Base-by-base conservation (phyloP, 805 yeast genomes). In the Candida parachauliodes region DNA sequence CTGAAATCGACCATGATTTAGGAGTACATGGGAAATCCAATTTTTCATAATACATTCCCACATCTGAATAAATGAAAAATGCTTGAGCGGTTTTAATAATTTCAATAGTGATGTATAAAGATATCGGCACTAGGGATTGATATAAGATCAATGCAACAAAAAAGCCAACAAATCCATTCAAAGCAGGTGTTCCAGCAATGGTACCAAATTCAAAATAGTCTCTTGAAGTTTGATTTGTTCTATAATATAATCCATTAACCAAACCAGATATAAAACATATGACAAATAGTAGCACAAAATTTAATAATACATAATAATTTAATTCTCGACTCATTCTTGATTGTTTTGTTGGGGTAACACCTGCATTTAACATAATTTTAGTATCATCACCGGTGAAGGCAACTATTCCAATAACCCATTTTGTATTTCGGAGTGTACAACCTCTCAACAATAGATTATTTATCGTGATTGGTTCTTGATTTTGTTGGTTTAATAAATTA, bases 1-100 rank as follows among this genome's bases (percentile, higher is more conserved):
- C 94, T 2, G 89, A 81, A 30, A 85, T 84, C 52, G 77, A 81
- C 94, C 94, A 85, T 0, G 89, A 73, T 52, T 84, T 83, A 11
- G 94, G 93, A 8, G 83, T 79, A 57, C 94, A 85, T 2, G 93
- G 91, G 50, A 78, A 84, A 56, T 85, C 91, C 42, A 85, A 60
- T 37, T 59, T 69, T 28, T 72, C 77, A 50, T 83, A 79, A 55
- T 84, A 85, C 79, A 85, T 77, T 36, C 73, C 62, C 28, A 79
- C 77, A 59, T 85, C 94, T 3, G 87, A 80, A 50, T 79, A 82
- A 39, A 85, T 85, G 65, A 85, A 85, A 45, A 70, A 83, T 0
- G 91, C 91, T 53, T 85, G 94, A 0, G 84, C 81, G 0, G 93
- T 81, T 54, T 84, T 84, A 55, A 85, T 81, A 50, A 85, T 82